Base-by-base conservation (phyloP, 2,329 filamentous ascomycete genomes). In the Microcyclosporella mali region DNA sequence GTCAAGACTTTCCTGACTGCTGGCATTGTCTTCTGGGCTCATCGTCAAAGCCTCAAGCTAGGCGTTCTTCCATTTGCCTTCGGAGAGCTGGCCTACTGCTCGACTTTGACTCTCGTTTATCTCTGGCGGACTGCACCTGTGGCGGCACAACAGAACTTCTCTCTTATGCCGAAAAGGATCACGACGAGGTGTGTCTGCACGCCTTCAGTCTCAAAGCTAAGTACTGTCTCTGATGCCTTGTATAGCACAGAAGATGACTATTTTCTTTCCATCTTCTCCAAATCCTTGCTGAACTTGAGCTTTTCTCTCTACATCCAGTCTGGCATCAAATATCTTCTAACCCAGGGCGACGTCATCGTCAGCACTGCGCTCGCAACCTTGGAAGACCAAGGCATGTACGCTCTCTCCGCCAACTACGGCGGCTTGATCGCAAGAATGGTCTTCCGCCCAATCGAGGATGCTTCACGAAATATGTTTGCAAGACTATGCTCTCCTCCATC, bases 401-500 rank as follows among this genome's bases (percentile, higher is more conserved):
- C 89, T 0, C 75, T 98, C 4, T 92, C 90, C 40, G 88, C 88
- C 56, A 98, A 97, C 65, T 98, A 74, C 62, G 92, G 92, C 16
- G 86, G 89, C 2, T 77, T 98, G 0, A 70, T 94, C 19, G 92
- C 92, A 0, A 79, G 92, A 2, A 79, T 97, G 51, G 70, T 98
- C 38, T 90, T 98, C 63, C 92, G 97, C 59, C 94, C 92, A 6
- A 80, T 98, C 46, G 92, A 98, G 65, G 94, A 98, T 66, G 90
- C 84, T 62, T 89, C 85, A 51, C 83, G 94, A 30, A 88, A 83
- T 59, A 82, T 95, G 60, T 95, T 97, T 57, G 89, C 88, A 40
- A 84, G 84, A 27, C 71, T 95, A 1, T 79, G 95, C 16, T 68
- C 69, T 65, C 73, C 57, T 6, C 21, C 21, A 25, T 25, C 19